Evolutionary conservation across 2,329 filamentous ascomycete species (phyloP).

Genomic region (Alternaria burnsii): DNA sequence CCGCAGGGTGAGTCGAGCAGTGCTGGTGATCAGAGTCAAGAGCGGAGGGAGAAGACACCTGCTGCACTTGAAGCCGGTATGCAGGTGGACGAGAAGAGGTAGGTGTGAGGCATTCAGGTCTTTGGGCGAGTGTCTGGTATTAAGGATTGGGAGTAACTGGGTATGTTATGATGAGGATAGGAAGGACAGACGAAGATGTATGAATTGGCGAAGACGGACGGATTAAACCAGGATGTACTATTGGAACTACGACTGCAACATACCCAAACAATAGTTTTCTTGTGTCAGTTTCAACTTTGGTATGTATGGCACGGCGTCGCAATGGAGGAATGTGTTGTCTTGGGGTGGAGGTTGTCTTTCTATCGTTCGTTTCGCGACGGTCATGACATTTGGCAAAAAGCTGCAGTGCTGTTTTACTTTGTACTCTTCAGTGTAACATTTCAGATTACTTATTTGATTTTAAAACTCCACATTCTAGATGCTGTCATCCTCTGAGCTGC

Average conservation of each 20-base stretch:
- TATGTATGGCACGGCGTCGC: conserved; percentile 5
- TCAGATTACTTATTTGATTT: neutral
- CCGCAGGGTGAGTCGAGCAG: conserved; percentile 6
- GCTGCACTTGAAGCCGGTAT: conserved; percentile 16
- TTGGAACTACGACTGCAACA: conserved; percentile 1
- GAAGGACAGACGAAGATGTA: neutral
- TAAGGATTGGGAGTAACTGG: neutral
- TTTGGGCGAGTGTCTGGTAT: neutral
- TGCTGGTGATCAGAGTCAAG: neutral
- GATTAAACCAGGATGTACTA: neutral
- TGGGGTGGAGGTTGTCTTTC: neutral
- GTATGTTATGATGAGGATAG: neutral
- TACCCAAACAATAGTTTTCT: conserved; percentile 3
- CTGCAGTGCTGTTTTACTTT: neutral
- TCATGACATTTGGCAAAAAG: neutral
- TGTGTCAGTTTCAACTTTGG: neutral
- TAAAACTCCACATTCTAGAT: neutral
- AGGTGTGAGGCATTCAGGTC: neutral
- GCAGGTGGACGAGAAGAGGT: conserved; percentile 16
- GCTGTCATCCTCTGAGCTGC: neutral
- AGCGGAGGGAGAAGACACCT: conserved; percentile 25
- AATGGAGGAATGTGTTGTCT: neutral
- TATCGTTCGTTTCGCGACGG: neutral
- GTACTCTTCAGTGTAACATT: neutral
- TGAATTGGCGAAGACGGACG: neutral